Conservation (phyloP, 768 basidiomycete genomes). For the Trametes meyenii region DNA sequence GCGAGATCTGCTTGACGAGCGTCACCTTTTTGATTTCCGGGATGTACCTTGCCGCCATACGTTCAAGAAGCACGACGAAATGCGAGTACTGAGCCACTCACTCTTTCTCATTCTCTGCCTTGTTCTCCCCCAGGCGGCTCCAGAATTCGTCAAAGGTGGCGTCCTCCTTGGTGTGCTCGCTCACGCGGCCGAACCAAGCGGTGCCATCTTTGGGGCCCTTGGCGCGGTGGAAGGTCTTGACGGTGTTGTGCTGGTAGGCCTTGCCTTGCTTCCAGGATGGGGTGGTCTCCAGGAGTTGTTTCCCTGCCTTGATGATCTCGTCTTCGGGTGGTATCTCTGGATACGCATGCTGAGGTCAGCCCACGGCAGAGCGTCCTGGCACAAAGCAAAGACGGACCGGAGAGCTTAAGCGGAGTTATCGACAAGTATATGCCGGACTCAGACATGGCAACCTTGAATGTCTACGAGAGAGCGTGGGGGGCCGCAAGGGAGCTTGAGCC, state of each 20-base stretch:
- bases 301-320: constrained; percentile 53
- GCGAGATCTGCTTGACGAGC: constrained; percentile 63
- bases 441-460: constrained; percentile 23
- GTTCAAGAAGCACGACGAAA: neutral
- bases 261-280: constrained; percentile 71
- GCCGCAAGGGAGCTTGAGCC: neutral
- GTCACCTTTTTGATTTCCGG: constrained; percentile 64
- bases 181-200: constrained; percentile 69
- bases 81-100: constrained; percentile 38
- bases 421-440: constrained; percentile 38
- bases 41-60: constrained; percentile 54
- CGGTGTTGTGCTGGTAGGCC: constrained; percentile 52
- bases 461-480: neutral
- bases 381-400: constrained; percentile 36
- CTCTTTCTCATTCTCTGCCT: constrained; percentile 72
- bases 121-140: constrained; percentile 66
- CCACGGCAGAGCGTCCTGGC: neutral
- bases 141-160: constrained; percentile 76
- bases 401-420: constrained; percentile 41
- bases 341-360: neutral
- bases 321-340: constrained; percentile 67
- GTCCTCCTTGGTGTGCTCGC: constrained; percentile 65
- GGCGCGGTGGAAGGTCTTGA: constrained; percentile 56
- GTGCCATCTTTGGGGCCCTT: constrained; percentile 60
- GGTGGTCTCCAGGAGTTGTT: constrained; percentile 58